Evolutionary conservation across 805 yeast genomes (phyloP).

Genomic region (Pichia phayaonensis): DNA sequence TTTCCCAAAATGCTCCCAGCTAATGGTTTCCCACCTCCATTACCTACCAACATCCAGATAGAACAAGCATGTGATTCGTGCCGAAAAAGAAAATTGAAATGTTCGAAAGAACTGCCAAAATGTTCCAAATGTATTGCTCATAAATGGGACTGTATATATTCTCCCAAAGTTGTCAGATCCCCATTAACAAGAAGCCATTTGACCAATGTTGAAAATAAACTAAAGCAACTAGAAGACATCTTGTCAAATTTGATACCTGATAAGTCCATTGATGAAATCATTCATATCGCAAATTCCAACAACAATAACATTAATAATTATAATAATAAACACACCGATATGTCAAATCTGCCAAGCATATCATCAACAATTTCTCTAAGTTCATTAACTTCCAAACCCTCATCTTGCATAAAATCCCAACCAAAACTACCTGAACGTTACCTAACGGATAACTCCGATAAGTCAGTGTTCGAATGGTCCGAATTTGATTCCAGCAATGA

Average conservation of each 20-base stretch:
- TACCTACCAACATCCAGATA: slow-evolving; percentile 4
- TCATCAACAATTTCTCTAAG: background rate
- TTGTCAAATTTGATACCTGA: slow-evolving; percentile 37
- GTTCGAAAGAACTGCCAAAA: slow-evolving; percentile 71
- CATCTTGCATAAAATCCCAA: slow-evolving; percentile 14
- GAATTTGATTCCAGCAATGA: slow-evolving; percentile 6
- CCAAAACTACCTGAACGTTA: slow-evolving; percentile 13
- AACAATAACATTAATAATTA: background rate
- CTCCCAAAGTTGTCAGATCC: slow-evolving; percentile 70
- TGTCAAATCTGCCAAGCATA: background rate
- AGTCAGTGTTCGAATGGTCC: slow-evolving; percentile 13
- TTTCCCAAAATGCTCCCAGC: background rate
- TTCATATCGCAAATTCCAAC: slow-evolving; percentile 9
- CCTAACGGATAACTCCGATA: slow-evolving; percentile 10
- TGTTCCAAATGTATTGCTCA: slow-evolving; percentile 70
- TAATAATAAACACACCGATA: too few relatives aligned
- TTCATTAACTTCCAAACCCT: background rate
- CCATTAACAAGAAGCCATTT: slow-evolving; percentile 78
- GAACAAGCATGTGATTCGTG: slow-evolving; percentile 79
- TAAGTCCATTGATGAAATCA: slow-evolving; percentile 35
- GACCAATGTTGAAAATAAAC: slow-evolving; percentile 63
- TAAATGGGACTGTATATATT: slow-evolving; percentile 67
- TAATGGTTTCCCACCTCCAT: background rate
- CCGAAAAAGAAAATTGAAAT: slow-evolving; percentile 68
- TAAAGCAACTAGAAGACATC: slow-evolving; percentile 38